Evolutionary conservation across 768 basidiomycete species (phyloP), one percentile per base, ranked within the genome.

Genomic region (Lyophyllum semitale): DNA sequence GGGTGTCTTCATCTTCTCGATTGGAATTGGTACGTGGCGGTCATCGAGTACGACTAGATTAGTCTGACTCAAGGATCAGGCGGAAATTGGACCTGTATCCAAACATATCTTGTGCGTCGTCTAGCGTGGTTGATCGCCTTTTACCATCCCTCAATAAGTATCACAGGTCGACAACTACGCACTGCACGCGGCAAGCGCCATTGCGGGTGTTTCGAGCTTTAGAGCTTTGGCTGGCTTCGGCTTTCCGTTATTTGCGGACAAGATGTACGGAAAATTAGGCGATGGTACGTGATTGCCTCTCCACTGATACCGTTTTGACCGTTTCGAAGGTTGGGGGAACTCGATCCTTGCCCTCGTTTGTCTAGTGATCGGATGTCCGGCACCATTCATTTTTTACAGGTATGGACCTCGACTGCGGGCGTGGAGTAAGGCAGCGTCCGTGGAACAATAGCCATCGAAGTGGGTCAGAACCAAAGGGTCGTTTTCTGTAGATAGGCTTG

Each of bases 101-200:
- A 84, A 59, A 80, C 81, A 12, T 87, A 87, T 48, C 67, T 85
- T 43, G 79, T 87, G 45, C 67, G 79, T 54, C 55, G 66, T 0
- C 74, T 72, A 57, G n/a, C n/a, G n/a, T 69, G 18, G 6, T 11
- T n/a, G 32, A 20, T 12, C 26, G 17, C 17, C 2, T 41, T 40
- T 58, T 53, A 57, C 63, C 43, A 55, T 53, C 25, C 6, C n/a
- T 43, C 38, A 76, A 80, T 44, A 17, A 8, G 7, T 9, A 20
- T 18, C n/a, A 7, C 84, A 93, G 71, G 85, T 93, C 48, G 91
- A 93, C 70, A 89, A 85, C 63, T 94, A 94, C 68, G 88, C 92
- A 11, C 81, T 89, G 35, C 85, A 91, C 62, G 79, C 82, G 9
- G 80, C 83, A 15, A 83, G 79, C 32, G 79, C 80, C 2, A 71